Base-by-base conservation (phyloP, 805 yeast species). In the Kuraishia borneana region DNA sequence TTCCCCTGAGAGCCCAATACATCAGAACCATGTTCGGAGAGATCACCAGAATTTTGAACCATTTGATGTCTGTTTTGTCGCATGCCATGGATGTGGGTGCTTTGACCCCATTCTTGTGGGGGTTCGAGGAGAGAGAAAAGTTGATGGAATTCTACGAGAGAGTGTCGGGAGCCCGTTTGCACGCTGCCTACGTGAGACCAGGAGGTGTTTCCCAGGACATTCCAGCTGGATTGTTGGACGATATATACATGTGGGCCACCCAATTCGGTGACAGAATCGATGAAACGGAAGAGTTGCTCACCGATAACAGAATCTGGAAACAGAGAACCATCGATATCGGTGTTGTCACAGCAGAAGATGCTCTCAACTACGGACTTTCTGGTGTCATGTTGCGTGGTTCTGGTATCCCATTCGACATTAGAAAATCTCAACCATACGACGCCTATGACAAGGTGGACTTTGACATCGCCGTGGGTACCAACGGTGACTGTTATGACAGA, bases 81-180 rank as follows among this genome's bases (percentile, higher is more conserved):
- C 94, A 84, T 59, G 87, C 89, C 44, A 83, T 83, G 94, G 95
- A 83, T 65, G 94, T 84, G 38, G 95, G 95, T 63, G 95, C 94
- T 17, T 68, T 83, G 57, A 84, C 95, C 21, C 95, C 95, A 31
- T 84, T 83, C 69, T 65, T 83, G 59, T 83, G 95, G 95, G 94
- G 94, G 40, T 81, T 84, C 58, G 95, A 83, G 64, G 95, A 83
- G 61, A 76, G 95, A 60, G 95, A 83, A 60, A 84, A 84, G 63
- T 69, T 83, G 51, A 83, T 83, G 94, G 95, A 83, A 60, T 83
- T 83, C 53, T 83, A 83, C 56, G 95, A 83, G 63, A 73, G 94
- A 53, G 94, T 83, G 21, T 75, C 84, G 26, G 95, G 95, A 42
- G 94, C 95, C 14, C 75, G 95, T 62, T 68, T 84, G 58, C 95